phyloP scores from a whole-genome alignment of 352 stramenopile genomes.

The Phytophthora hibernalis region DNA sequence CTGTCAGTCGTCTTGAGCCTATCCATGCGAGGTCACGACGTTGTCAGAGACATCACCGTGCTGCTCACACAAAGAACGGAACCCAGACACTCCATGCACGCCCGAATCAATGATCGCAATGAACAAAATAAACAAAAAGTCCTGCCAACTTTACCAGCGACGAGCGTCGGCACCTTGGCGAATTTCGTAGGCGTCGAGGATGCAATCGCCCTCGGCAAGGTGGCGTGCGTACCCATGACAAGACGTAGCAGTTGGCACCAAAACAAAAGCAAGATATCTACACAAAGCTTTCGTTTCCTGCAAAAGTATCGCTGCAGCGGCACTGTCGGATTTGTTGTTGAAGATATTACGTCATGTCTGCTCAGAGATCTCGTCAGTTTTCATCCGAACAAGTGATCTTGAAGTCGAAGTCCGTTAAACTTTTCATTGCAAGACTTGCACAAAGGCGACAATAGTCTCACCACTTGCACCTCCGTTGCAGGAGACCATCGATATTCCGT shows the following conservation, averaged over 20 bases:
- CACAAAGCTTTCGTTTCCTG: not conserved
- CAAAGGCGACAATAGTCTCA: constrained; percentile 15
- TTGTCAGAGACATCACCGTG: constrained; percentile 25
- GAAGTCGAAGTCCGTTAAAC: not conserved
- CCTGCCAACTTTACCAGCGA: not conserved
- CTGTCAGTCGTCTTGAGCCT: constrained; percentile 28
- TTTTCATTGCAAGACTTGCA: constrained; percentile 1
- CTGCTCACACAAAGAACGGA: constrained; percentile 20
- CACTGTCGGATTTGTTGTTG: not conserved
- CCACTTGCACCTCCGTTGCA: not conserved
- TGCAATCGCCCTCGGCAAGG: constrained; percentile 16
- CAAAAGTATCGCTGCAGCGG: constrained; percentile 1
- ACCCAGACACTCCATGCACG: constrained; percentile 14
- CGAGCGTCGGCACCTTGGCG: not conserved
- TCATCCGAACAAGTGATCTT: not conserved
- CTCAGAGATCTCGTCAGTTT: not conserved
- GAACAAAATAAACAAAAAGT: not conserved
- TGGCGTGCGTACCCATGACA: constrained; percentile 28
- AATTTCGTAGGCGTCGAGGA: constrained; percentile 39
- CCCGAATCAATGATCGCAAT: constrained; percentile 7
- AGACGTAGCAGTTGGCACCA: not conserved
- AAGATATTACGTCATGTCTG: constrained; percentile 15
- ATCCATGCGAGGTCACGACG: constrained; percentile 33
- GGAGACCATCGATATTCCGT: not conserved
- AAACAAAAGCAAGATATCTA: not conserved